phyloP scores from a whole-genome alignment of 345 rosid genomes.

The Dovyalis caffra region DNA sequence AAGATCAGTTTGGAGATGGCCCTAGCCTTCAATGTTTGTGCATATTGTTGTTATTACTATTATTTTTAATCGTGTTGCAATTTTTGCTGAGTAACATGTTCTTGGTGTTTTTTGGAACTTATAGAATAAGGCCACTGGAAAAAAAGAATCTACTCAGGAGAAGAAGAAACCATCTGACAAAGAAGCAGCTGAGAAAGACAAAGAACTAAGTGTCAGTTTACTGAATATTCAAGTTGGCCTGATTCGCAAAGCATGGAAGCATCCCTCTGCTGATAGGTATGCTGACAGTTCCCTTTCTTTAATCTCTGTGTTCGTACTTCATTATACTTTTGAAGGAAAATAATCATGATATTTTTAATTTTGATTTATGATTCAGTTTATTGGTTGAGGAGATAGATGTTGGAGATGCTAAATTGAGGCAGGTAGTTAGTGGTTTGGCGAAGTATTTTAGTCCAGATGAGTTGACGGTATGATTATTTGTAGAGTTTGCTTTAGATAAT shows the following conservation, averaged over 20 bases:
- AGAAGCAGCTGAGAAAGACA: slow-evolving; percentile 62
- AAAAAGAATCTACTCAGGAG: slow-evolving; percentile 52
- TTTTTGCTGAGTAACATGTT: slow-evolving; percentile 3
- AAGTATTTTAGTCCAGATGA: slow-evolving; percentile 80
- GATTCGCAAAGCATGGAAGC: slow-evolving; percentile 90
- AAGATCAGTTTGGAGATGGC: too few species aligned
- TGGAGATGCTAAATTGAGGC: slow-evolving; percentile 83
- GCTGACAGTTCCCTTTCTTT: slow-evolving; percentile 23
- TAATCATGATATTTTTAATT: slow-evolving; percentile 1
- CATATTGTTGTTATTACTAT: too few species aligned
- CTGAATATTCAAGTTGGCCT: slow-evolving; percentile 86
- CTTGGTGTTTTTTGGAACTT: slow-evolving; percentile 2
- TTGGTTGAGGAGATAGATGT: slow-evolving; percentile 96
- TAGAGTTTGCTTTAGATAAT: slow-evolving; percentile 6
- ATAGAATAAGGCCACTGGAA: slow-evolving; percentile 53
- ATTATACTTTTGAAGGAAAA: background rate
- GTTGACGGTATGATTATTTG: slow-evolving; percentile 53
- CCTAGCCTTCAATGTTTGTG: too few species aligned
- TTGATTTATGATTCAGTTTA: slow-evolving; percentile 53
- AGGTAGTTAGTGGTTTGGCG: slow-evolving; percentile 98
- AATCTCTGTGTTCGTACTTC: background rate
- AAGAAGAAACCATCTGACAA: slow-evolving; percentile 58
- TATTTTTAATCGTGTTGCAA: too few species aligned
- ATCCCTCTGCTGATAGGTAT: slow-evolving; percentile 98
- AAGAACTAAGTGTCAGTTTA: slow-evolving; percentile 82